Evolutionary conservation across 257 asterid species (phyloP), one percentile per base, ranked within the genome.

Genomic region (Jasminum sambac): DNA sequence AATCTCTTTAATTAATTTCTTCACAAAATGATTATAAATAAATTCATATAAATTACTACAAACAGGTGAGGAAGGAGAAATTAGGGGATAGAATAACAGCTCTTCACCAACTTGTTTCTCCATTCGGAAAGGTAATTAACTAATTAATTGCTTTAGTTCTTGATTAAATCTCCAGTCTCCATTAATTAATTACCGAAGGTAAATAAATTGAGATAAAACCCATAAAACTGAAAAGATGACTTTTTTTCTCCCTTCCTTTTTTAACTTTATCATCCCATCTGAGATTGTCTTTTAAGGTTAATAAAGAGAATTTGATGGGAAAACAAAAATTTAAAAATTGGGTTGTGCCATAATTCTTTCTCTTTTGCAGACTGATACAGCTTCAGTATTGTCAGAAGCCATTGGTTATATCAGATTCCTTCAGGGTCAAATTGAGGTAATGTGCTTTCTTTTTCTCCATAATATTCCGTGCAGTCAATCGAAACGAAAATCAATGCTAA

Each of bases 291-390:
- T 74, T 80, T 70, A 69, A 77, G 68, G 73, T 69, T 77, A 82
- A n/a, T n/a, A 84, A 72, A 76, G 64, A 70, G 68, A 78, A 17
- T 58, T 69, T 68, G 55, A 71, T 48, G 69, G 80, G 78, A 81
- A 80, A 42, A 42, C 2, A 42, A 1, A 41, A 8, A 12, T 1
- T 42, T 66, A 71, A 77, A 30, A 78, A 73, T 39, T 50, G 52
- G 68, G 78, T 74, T 64, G 71, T 76, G 79, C 68, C 40, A 63
- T 84, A 72, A 82, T 75, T 75, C 82, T 52, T 5, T 55, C 14
- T 76, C 91, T 87, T 93, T 89, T 93, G 87, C 98, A 93, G 98
- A 93, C 97, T 86, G 98, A 93, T 85, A 93, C 98, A 68, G 98
- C 98, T 78, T 93, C 98, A 73, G 98, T 93, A 71, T 82, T 93